phyloP scores from a whole-genome alignment of 2,329 filamentous ascomycete genomes.

The Samsoniella hepiali region DNA sequence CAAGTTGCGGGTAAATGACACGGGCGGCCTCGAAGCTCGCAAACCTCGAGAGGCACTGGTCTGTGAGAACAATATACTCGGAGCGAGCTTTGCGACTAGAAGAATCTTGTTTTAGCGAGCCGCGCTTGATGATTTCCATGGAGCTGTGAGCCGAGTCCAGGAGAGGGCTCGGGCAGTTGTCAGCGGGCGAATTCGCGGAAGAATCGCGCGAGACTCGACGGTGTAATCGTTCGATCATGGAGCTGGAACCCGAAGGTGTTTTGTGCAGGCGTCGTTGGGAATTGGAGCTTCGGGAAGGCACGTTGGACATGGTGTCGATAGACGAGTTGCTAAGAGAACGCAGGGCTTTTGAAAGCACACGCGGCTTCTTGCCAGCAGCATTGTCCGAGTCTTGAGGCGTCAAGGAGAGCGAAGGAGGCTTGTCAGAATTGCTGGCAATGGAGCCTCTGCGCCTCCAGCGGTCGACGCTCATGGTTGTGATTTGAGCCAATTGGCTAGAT shows the following conservation, averaged over 20 bases:
- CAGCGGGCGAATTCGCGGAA: constrained; percentile 30
- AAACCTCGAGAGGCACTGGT: constrained; percentile 50
- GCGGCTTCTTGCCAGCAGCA: constrained; percentile 34
- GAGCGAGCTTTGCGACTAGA: constrained; percentile 47
- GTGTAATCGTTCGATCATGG: constrained; percentile 42
- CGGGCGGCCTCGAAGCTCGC: constrained; percentile 46
- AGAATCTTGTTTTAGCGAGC: constrained; percentile 48
- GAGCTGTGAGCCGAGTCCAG: constrained; percentile 33
- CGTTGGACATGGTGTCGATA: constrained; percentile 37
- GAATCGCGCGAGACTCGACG: constrained; percentile 39
- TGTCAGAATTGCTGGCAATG: neutral
- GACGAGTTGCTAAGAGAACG: constrained; percentile 41
- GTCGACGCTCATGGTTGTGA: constrained; percentile 16
- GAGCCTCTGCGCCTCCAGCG: constrained; percentile 18
- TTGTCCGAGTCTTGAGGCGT: constrained; percentile 2
- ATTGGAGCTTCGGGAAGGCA: constrained; percentile 30
- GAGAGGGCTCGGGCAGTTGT: constrained; percentile 27
- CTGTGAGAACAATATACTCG: constrained; percentile 51
- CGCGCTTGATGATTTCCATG: constrained; percentile 43
- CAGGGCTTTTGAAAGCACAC: constrained; percentile 36
- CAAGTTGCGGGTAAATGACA: constrained; percentile 45
- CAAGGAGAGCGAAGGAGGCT: constrained; percentile 5
- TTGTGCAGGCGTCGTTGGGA: constrained; percentile 37
- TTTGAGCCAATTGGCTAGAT: neutral
- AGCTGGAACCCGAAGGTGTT: constrained; percentile 36